Base-by-base conservation (phyloP, 306 rosid species). In the Acmispon strigosus region DNA sequence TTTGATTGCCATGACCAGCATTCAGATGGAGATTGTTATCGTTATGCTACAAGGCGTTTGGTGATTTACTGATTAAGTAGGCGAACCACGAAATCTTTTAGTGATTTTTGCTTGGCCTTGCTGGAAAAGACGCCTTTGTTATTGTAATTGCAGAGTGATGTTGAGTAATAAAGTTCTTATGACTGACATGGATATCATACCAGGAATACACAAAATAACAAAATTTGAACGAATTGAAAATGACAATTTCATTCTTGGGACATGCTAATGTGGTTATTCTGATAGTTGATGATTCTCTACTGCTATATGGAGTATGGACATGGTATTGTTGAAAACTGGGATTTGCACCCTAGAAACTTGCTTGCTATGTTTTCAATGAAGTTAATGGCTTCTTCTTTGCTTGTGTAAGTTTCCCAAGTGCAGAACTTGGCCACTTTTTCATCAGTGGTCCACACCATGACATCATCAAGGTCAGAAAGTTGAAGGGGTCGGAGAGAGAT, bases 401-500 rank as follows among this genome's bases (percentile, higher is more conserved):
- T 67, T 0, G 61, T 72, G 78, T 81, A 60, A 39, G 88, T 69
- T 7, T 91, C 91, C 96, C 96, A 84, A n/a, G 83, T 10, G 83
- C 86, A 87, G 37, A 77, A 89, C 7, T 17, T 69, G 5, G 86
- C 2, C 14, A 82, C 91, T 45, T 84, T 75, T 51, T 85, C 86
- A 76, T 89, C 92, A 13, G 68, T 20, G 0, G 79, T 78, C 94
- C 94, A 87, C 2, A 48, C 85, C 89, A 87, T 79, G 80, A 87
- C 76, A 79, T 86, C 96, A 66, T 92, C 96, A 14, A 83, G 45
- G 70, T 92, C 96, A 3, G 90, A 75, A 16, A 77, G 70, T 41
- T 70, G 73, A n/a, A 87, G 36, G 13, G 85, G 74, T 65, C 94
- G 75, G 17, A 89, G 87, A 41, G 79, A 70, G 56, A 89, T 67